phyloP scores from a whole-genome alignment of 2,329 filamentous ascomycete species.

The Ophiostoma piceae region DNA sequence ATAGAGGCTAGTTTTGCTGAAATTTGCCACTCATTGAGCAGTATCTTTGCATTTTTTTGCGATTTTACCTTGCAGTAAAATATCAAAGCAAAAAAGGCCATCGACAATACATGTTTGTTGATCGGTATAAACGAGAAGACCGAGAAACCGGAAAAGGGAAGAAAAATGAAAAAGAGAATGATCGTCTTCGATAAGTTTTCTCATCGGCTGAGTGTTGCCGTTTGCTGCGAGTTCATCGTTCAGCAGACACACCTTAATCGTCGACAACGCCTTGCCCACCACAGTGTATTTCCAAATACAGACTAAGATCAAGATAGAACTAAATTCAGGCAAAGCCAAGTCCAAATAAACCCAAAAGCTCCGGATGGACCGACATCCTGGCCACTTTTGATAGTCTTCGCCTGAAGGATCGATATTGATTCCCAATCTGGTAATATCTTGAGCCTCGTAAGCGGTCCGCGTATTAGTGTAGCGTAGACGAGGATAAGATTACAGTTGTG shows the following conservation, averaged over 20 bases:
- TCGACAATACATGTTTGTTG: too few species aligned
- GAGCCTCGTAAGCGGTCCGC: not conserved
- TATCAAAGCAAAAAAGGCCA: not conserved
- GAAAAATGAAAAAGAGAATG: too few species aligned
- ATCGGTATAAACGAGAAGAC: too few species aligned
- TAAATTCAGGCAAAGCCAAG: not conserved
- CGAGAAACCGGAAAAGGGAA: too few species aligned
- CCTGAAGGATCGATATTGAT: not conserved
- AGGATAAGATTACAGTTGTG: not conserved
- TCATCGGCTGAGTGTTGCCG: not conserved
- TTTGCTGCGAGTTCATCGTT: not conserved
- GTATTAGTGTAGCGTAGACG: not conserved
- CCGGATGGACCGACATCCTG: not conserved
- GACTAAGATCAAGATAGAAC: not conserved
- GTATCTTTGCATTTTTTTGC: too few species aligned
- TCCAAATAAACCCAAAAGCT: not conserved
- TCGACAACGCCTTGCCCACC: not conserved
- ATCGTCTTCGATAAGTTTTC: too few species aligned
- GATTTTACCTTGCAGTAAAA: too few species aligned
- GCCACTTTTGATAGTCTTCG: not conserved
- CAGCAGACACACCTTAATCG: not conserved
- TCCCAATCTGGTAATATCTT: not conserved
- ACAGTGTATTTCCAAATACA: not conserved
- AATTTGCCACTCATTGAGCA: not conserved
- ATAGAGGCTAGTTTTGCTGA: not conserved